phyloP scores from a whole-genome alignment of 257 asterid species.

The Verbascum thapsus region DNA sequence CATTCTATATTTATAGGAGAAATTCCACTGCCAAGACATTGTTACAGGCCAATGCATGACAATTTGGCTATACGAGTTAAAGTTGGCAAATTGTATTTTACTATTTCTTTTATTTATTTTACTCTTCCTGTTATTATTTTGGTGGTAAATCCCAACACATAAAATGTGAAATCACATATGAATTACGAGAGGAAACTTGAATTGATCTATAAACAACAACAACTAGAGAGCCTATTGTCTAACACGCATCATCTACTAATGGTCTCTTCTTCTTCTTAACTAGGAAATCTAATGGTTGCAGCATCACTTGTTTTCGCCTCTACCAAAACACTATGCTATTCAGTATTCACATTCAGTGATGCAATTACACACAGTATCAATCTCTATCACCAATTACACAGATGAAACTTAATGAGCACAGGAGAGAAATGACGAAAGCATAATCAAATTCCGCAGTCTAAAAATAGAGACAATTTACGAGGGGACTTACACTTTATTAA shows the following conservation, averaged over 20 bases:
- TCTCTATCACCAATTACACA: neutral
- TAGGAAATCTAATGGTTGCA: neutral
- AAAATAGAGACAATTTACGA: neutral
- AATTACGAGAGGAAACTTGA: too few relatives aligned
- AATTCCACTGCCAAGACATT: too few relatives aligned
- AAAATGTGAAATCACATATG: too few relatives aligned
- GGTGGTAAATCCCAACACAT: too few relatives aligned
- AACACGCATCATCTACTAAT: neutral
- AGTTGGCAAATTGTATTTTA: too few relatives aligned
- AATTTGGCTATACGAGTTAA: too few relatives aligned
- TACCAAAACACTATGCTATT: neutral
- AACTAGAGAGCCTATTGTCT: too few relatives aligned
- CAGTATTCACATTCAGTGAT: neutral
- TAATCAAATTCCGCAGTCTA: neutral
- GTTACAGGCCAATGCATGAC: too few relatives aligned
- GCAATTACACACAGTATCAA: neutral
- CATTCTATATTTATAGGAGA: too few relatives aligned
- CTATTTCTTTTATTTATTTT: too few relatives aligned
- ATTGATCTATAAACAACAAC: too few relatives aligned
- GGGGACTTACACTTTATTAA: conserved; percentile 67
- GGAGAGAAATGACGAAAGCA: neutral
- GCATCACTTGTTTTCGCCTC: neutral
- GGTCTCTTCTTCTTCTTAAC: neutral
- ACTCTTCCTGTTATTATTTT: too few relatives aligned
- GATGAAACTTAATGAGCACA: neutral